phyloP scores from a whole-genome alignment of 2,329 filamentous ascomycete genomes.

The Lasiodiplodia theobromae region DNA sequence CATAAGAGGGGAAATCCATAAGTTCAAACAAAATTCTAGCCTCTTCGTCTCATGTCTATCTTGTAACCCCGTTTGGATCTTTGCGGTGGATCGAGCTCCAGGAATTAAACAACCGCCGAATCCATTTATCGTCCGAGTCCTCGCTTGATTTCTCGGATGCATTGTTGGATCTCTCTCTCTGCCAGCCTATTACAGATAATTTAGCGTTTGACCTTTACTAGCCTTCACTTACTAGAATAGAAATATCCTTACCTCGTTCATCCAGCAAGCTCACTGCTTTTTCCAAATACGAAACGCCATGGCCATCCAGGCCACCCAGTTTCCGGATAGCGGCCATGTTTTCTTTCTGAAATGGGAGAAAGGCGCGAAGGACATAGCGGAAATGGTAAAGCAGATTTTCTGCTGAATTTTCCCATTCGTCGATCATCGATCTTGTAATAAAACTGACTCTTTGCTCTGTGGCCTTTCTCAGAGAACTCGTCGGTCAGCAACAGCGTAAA shows the following conservation, averaged over 20 bases:
- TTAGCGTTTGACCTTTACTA: too few relatives aligned
- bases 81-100: not conserved
- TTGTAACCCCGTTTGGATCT: too few relatives aligned
- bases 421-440: constrained; percentile 36
- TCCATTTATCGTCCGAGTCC: not conserved
- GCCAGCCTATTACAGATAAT: too few relatives aligned
- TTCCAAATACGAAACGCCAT: not conserved
- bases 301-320: not conserved
- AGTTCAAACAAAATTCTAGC: too few relatives aligned
- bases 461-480: constrained; percentile 32
- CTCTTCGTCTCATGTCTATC: too few relatives aligned
- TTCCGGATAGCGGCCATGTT: not conserved
- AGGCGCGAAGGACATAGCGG: constrained; percentile 42
- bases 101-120: not conserved
- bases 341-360: constrained; percentile 44
- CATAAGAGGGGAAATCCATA: too few relatives aligned
- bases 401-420: constrained; percentile 45
- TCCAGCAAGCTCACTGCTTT: not conserved
- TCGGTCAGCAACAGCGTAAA: too few relatives aligned
- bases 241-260: not conserved
- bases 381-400: constrained; percentile 44
- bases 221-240: not conserved
- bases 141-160: not conserved
- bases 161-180: not conserved
- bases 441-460: not conserved